Percentiles rank a stretch among this genome's conserved stretches.
phyloP scores from a whole-genome alignment of 371 early-diverging fungal genomes.

The Mortierella sp. region DNA sequence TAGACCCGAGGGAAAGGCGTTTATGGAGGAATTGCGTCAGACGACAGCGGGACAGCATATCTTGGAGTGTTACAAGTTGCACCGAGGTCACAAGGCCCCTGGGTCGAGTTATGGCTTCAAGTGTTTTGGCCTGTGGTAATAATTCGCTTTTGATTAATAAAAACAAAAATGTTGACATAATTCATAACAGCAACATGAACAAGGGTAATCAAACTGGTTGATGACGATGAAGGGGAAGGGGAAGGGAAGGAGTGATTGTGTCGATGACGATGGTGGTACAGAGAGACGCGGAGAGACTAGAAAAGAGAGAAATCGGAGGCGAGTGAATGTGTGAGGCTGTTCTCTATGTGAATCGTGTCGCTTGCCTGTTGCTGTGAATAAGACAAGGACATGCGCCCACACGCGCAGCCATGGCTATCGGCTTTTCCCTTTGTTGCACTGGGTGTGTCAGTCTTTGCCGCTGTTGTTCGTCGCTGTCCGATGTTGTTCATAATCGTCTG shows the following conservation, averaged over 20 bases:
- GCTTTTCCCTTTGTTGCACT: too few relatives aligned
- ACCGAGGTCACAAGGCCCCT: conserved; percentile 44
- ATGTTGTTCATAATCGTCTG: too few relatives aligned
- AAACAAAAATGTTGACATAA: neutral
- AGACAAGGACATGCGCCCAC: neutral
- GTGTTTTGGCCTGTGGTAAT: conserved; percentile 49
- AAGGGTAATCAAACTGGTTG: neutral
- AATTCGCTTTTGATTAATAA: neutral
- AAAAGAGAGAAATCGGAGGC: neutral
- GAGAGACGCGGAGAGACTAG: neutral
- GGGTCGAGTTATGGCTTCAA: conserved; percentile 43
- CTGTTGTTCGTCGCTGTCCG: too few relatives aligned
- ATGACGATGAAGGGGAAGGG: neutral
- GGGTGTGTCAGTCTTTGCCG: too few relatives aligned
- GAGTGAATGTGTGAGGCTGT: neutral
- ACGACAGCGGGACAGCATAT: conserved; percentile 54
- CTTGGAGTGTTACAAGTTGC: conserved; percentile 41
- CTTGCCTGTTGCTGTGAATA: neutral
- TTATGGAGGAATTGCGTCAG: conserved; percentile 33
- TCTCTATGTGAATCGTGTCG: neutral
- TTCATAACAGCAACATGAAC: neutral
- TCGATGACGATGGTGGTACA: conserved; percentile 13
- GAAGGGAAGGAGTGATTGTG: neutral
- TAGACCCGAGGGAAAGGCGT: conserved; percentile 36
- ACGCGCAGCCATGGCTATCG: neutral